phyloP scores from a whole-genome alignment of 164 flowering plant genomes.

The Tetracentron sinense region DNA sequence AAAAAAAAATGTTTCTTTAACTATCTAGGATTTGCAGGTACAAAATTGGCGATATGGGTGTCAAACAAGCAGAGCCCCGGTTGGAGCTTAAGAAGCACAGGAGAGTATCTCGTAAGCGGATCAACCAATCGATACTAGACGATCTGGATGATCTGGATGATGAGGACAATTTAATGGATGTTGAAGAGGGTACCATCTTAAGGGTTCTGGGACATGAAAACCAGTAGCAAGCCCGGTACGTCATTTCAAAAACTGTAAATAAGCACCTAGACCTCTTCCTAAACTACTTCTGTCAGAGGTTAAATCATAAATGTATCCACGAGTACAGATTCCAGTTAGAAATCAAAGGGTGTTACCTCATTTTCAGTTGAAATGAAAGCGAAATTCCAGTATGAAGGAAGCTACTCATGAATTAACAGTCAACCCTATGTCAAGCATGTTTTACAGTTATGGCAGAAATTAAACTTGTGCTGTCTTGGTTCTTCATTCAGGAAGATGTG shows the following conservation, averaged over 20 bases:
- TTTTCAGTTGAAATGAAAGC: background rate
- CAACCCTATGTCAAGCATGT: background rate
- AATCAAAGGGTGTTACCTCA: background rate
- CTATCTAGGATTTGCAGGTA: constrained; percentile 39
- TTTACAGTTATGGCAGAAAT: no score
- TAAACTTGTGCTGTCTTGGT: background rate
- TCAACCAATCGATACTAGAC: constrained; percentile 67
- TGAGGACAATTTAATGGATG: constrained; percentile 28
- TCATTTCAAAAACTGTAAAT: constrained; percentile 14
- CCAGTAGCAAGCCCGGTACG: constrained; percentile 17
- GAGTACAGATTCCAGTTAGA: background rate
- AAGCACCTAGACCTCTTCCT: background rate
- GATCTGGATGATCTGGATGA: constrained; percentile 65
- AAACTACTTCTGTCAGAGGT: background rate
- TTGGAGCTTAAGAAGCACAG: constrained; percentile 78
- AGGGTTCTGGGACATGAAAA: constrained; percentile 31
- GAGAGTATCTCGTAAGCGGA: constrained; percentile 73
- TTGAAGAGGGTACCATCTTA: constrained; percentile 32
- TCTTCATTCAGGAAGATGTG: background rate
- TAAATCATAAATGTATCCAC: background rate
- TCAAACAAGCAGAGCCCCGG: constrained; percentile 74
- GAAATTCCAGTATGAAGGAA: background rate
- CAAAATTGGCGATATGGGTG: constrained; percentile 74
- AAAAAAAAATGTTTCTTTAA: background rate
- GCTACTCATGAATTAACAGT: background rate